Evolutionary conservation across 257 asterid species (phyloP).

Genomic region (Przewalskia tangutica): DNA sequence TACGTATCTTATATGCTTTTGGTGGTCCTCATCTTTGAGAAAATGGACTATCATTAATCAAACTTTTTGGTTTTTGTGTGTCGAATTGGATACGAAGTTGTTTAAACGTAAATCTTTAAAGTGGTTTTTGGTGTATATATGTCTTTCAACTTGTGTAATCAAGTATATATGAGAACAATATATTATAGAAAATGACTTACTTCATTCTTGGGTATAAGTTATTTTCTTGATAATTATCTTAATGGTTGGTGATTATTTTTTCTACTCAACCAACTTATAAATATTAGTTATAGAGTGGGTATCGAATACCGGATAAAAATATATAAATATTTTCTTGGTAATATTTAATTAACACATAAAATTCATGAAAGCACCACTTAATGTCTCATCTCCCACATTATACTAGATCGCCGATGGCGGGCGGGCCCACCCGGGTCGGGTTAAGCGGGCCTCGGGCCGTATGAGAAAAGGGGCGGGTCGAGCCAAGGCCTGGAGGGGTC

Average conservation of each 20-base stretch:
- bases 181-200: neutral
- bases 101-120: neutral
- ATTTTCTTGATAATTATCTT: neutral
- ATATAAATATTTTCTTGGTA: neutral
- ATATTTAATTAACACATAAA: neutral
- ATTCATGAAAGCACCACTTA: neutral
- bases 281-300: too few relatives aligned
- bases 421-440: too few relatives aligned
- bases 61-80: neutral
- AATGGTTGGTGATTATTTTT: neutral
- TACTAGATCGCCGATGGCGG: too few relatives aligned
- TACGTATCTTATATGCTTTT: neutral
- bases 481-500: too few relatives aligned
- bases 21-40: neutral
- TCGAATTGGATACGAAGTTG: neutral
- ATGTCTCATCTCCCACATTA: neutral
- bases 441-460: too few relatives aligned
- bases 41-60: neutral
- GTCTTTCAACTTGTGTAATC: neutral
- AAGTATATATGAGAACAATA: neutral
- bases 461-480: too few relatives aligned
- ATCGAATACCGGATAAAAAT: too few relatives aligned
- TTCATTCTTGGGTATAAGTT: neutral
- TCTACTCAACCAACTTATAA: neutral
- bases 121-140: neutral